These are phyloP conservation scores for Scheffersomyces lignosus DNA, from an alignment of 805 yeast genomes.

Conservation along the genomic window DNA sequence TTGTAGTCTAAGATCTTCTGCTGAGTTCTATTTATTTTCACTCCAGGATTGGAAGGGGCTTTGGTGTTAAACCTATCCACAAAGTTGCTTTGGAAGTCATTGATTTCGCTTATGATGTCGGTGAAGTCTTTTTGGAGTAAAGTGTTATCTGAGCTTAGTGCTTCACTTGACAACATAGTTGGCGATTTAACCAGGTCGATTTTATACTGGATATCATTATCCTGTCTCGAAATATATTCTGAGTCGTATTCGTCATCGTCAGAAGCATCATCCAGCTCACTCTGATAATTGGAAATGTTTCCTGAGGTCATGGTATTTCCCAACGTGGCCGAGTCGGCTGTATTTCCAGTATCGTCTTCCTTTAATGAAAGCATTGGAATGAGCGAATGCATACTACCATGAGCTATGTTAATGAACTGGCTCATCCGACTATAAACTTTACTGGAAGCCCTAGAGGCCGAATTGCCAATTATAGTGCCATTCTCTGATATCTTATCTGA, in stretches of 20 bases:
- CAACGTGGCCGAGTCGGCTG: neutral
- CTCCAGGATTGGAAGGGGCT: slow-evolving; percentile 1
- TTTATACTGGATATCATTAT: neutral
- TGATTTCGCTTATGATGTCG: slow-evolving; percentile 25
- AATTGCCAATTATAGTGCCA: neutral
- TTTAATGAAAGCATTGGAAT: slow-evolving; percentile 9
- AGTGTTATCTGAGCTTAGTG: neutral
- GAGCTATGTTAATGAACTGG: slow-evolving; percentile 13
- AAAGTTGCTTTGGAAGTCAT: slow-evolving; percentile 31
- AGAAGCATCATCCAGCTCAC: slow-evolving; percentile 23
- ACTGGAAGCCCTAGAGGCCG: slow-evolving; percentile 3
- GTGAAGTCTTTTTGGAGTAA: slow-evolving; percentile 6
- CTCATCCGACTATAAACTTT: slow-evolving; percentile 16
- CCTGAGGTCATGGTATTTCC: slow-evolving; percentile 1
- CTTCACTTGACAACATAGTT: neutral
- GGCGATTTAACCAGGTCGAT: slow-evolving; percentile 1
- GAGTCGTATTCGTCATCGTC: slow-evolving; percentile 11
- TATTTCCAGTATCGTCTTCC: neutral
- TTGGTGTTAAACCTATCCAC: slow-evolving; percentile 19
- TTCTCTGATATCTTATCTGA: neutral
- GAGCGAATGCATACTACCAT: slow-evolving; percentile 15
- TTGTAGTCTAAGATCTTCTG: slow-evolving; percentile 35
- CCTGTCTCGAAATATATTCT: slow-evolving; percentile 5
- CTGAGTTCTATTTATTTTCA: slow-evolving; percentile 29
- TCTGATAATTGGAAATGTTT: slow-evolving; percentile 16